Evolutionary conservation across 2,329 filamentous ascomycete species (phyloP).

Genomic region (Aspergillus phoenicis): DNA sequence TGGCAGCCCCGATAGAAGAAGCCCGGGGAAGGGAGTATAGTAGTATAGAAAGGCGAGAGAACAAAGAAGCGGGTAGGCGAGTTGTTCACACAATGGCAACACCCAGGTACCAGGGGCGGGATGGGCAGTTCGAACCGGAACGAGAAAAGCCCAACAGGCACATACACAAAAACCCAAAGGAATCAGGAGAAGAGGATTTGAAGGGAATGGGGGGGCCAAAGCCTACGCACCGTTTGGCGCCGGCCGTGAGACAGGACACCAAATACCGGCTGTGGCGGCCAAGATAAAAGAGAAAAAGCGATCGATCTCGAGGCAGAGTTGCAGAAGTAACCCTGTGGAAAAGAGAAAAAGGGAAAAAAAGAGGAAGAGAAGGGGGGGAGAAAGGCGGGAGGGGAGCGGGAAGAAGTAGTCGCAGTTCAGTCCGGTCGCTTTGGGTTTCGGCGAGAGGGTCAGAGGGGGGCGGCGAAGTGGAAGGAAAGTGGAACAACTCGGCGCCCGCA

Average conservation of each 20-base stretch:
- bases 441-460: slow-evolving; percentile 13
- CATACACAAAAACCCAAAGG: slow-evolving; percentile 19
- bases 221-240: slow-evolving; percentile 51
- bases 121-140: slow-evolving; percentile 21
- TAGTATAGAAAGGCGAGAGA: slow-evolving; percentile 8
- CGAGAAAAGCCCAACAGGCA: slow-evolving; percentile 20
- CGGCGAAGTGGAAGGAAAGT: slow-evolving; percentile 6
- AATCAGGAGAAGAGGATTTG: slow-evolving; percentile 24
- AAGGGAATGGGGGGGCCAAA: slow-evolving; percentile 39
- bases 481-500: slow-evolving; percentile 19
- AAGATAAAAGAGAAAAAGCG: slow-evolving; percentile 37
- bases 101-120: slow-evolving; percentile 22
- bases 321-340: slow-evolving; percentile 27
- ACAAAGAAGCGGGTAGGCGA: slow-evolving; percentile 19
- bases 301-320: slow-evolving; percentile 38
- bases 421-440: slow-evolving; percentile 3
- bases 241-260: slow-evolving; percentile 50
- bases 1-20: not conserved
- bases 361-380: slow-evolving; percentile 10
- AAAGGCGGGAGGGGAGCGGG: slow-evolving; percentile 20
- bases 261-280: slow-evolving; percentile 50
- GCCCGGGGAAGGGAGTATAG: no score
- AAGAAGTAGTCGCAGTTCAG: slow-evolving; percentile 7
- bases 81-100: slow-evolving; percentile 2
- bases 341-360: slow-evolving; percentile 19